Base-by-base conservation (phyloP, 129 eudicot species). In the Lonicera japonica region DNA sequence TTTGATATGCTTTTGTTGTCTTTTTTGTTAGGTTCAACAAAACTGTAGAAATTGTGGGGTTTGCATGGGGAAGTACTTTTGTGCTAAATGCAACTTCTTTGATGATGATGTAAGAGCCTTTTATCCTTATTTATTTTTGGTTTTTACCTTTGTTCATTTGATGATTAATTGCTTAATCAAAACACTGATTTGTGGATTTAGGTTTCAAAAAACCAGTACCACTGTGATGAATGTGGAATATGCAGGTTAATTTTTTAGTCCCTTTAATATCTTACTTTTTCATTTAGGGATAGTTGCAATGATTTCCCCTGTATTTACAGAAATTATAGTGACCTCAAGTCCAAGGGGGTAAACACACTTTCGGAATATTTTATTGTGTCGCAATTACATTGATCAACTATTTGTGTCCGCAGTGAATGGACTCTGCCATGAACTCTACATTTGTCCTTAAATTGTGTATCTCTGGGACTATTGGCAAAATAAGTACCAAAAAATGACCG, bases 151-250 rank as follows among this genome's bases (percentile, higher is more conserved):
- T 56, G 43, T 25, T 16, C 36, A 19, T 43, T 54, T 39, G 53
- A 18, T 39, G 8, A 8, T 50, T 13, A 1, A 24, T 60, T 15
- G 21, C 45, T 56, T 23, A 23, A 29, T 73, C 3, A 10, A 18
- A 23, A 13, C 50, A 10, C 24, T 51, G 34, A 9, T 38, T 65
- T 50, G 45, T n/a, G 16, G 61, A 29, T 66, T 16, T 34, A 88
- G 96, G 94, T 82, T 50, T 81, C 86, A 19, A 88, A 88, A 81
- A 74, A 77, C 65, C 96, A 88, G 52, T 88, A 88, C 73, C 96
- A 88, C 71, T 88, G 96, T 56, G 89, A 84, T 57, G 60, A 74
- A 79, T 88, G 96, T 77, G 94, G 94, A 73, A 88, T 88, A 50
- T 88, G 96, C 83, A 81, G 86, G 86, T 80, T 13, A 29, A 25